phyloP scores from a whole-genome alignment of 208 protist genomes.

The Crithidia expoeki region DNA sequence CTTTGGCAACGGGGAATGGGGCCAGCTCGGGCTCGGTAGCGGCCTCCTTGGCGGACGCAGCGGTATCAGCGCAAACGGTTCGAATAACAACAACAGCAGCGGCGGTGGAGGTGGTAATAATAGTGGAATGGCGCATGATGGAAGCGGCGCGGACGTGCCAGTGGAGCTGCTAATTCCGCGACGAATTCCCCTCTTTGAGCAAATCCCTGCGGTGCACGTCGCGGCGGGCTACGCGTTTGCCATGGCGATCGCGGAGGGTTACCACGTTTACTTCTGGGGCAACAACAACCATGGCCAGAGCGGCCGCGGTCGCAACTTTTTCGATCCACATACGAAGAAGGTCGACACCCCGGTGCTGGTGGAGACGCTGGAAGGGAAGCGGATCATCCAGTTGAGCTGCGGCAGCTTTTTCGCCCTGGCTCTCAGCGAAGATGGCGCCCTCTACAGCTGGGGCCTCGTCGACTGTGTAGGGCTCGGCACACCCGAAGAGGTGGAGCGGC shows the following conservation, averaged over 20 bases:
- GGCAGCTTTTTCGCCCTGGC: conserved; percentile 88
- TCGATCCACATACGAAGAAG: conserved; percentile 60
- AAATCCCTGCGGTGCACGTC: conserved; percentile 51
- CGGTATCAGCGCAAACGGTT: background rate
- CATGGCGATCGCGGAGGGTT: conserved; percentile 69
- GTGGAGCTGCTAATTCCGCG: conserved; percentile 65
- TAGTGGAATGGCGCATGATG: conserved; percentile 1
- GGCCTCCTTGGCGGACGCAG: conserved; percentile 8
- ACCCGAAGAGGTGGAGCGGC: conserved; percentile 56
- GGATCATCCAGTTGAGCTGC: conserved; percentile 80
- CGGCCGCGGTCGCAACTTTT: conserved; percentile 66
- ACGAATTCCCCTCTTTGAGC: conserved; percentile 76
- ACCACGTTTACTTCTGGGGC: conserved; percentile 90
- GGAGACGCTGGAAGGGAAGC: conserved; percentile 62
- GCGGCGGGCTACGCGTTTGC: conserved; percentile 85
- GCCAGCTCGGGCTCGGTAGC: conserved; percentile 79
- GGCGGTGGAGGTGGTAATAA: too few relatives aligned
- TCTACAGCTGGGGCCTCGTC: conserved; percentile 88
- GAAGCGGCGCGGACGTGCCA: conserved; percentile 30
- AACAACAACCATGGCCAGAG: conserved; percentile 93
- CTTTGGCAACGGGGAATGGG: conserved; percentile 88
- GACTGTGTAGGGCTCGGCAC: conserved; percentile 83
- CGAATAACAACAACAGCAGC: background rate
- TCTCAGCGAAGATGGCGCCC: conserved; percentile 55
- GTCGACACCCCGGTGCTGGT: conserved; percentile 76